phyloP scores from a whole-genome alignment of 257 asterid genomes.

The Ophiorrhiza pumila region DNA sequence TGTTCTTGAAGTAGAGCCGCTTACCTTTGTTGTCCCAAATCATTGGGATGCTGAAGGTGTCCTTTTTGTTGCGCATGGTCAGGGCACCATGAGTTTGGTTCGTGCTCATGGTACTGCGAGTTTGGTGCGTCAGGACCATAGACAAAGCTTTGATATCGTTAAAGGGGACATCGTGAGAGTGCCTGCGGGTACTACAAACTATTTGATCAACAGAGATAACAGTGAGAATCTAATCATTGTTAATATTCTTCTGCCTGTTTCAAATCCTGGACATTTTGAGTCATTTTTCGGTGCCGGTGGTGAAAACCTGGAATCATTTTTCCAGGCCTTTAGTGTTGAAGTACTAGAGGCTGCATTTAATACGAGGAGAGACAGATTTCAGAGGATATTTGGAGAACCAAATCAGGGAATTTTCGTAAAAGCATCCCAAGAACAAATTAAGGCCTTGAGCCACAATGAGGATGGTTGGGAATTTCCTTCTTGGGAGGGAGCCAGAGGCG shows the following conservation, averaged over 20 bases:
- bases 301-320: neutral
- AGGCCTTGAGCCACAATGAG: slow-evolving; percentile 45
- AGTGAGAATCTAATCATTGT: slow-evolving; percentile 38
- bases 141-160: slow-evolving; percentile 51
- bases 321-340: slow-evolving; percentile 47
- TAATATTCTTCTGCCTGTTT: slow-evolving; percentile 49
- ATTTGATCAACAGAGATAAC: slow-evolving; percentile 49
- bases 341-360: slow-evolving; percentile 64
- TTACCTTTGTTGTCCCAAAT: slow-evolving; percentile 54
- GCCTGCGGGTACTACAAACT: slow-evolving; percentile 47
- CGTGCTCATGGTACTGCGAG: slow-evolving; percentile 40
- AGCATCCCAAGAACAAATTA: slow-evolving; percentile 59
- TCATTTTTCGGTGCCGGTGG: neutral
- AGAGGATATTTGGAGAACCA: slow-evolving; percentile 44
- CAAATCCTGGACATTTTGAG: slow-evolving; percentile 52
- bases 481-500: slow-evolving; percentile 39
- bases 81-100: slow-evolving; percentile 44
- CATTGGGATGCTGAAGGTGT: slow-evolving; percentile 62
- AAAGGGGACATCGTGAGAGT: slow-evolving; percentile 54
- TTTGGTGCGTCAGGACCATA: slow-evolving; percentile 27
- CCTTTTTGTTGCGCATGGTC: slow-evolving; percentile 51
- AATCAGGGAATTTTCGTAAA: slow-evolving; percentile 43
- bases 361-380: slow-evolving; percentile 31
- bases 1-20: slow-evolving; percentile 58
- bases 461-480: slow-evolving; percentile 71